A percentile compares a stretch with the other conserved stretches of the same genome.
These are phyloP conservation scores for Prosopis cineraria DNA, from an alignment of 306 rosid species.

Conservation along the genomic window DNA sequence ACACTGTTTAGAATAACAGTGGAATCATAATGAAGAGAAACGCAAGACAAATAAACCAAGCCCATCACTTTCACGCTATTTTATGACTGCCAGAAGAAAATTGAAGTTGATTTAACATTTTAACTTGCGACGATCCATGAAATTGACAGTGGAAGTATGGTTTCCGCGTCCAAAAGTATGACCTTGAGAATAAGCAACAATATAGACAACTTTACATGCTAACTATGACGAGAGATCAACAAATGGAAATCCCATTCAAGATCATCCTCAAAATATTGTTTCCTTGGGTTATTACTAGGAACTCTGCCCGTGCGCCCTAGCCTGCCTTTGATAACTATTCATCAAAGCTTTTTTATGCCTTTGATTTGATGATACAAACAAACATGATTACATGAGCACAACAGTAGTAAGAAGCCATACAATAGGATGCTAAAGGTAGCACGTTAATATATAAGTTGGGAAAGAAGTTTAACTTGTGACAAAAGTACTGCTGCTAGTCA, in stretches of 20 bases:
- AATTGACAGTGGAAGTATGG: not conserved
- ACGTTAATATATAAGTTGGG: not conserved
- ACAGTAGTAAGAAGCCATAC: not conserved
- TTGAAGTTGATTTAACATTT: not conserved
- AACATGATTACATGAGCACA: not conserved
- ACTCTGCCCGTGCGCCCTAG: not conserved
- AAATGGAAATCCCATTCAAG: conserved; percentile 23
- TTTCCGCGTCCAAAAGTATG: not conserved
- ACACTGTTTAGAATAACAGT: no score
- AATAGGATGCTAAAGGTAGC: not conserved
- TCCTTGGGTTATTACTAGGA: not conserved
- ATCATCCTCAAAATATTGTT: conserved; percentile 21
- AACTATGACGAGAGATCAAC: conserved; percentile 1
- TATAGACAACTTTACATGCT: not conserved
- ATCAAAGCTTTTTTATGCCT: not conserved
- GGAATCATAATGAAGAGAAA: no score
- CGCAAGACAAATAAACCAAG: no score
- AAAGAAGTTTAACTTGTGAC: not conserved
- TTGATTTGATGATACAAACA: not conserved
- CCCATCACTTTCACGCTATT: conserved; percentile 17
- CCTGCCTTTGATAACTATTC: not conserved
- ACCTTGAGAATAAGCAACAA: conserved; percentile 15
- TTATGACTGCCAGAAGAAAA: conserved; percentile 31
- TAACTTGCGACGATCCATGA: not conserved
- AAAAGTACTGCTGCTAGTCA: conserved; percentile 29